phyloP scores from a whole-genome alignment of 805 yeast genomes.

The Helenozyma rhizophorensis region DNA sequence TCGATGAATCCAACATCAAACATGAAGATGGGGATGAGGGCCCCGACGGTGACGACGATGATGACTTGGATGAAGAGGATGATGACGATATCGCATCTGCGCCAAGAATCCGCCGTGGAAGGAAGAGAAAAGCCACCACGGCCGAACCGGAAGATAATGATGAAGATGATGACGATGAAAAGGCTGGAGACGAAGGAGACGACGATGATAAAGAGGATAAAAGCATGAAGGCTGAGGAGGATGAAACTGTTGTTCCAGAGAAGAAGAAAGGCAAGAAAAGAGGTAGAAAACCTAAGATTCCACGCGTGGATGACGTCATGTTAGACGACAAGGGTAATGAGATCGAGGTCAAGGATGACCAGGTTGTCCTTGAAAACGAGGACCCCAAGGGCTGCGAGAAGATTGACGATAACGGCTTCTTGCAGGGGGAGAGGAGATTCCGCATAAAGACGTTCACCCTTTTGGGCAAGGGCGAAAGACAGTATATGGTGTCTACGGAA shows the following conservation, averaged over 20 bases:
- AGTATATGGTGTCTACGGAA: slow-evolving; percentile 90
- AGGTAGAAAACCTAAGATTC: slow-evolving; percentile 37
- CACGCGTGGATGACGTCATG: slow-evolving; percentile 35
- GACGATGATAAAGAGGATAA: slow-evolving; percentile 3
- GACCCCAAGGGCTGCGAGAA: slow-evolving; percentile 79
- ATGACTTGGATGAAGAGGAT: slow-evolving; percentile 13
- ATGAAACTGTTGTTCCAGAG: slow-evolving; percentile 19
- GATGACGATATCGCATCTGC: slow-evolving; percentile 14
- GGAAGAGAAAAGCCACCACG: slow-evolving; percentile 14
- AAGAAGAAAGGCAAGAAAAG: slow-evolving; percentile 25
- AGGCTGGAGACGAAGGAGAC: neutral
- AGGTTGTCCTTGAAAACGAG: slow-evolving; percentile 61
- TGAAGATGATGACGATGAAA: slow-evolving; percentile 1
- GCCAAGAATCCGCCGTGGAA: slow-evolving; percentile 8
- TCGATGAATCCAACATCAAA: slow-evolving; percentile 14
- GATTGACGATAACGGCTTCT: slow-evolving; percentile 60
- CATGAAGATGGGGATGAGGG: slow-evolving; percentile 13
- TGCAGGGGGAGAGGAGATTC: slow-evolving; percentile 70
- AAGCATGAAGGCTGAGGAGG: slow-evolving; percentile 3
- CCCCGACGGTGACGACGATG: slow-evolving; percentile 13
- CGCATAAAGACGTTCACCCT: slow-evolving; percentile 67
- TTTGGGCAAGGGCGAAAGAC: slow-evolving; percentile 59
- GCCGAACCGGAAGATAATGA: slow-evolving; percentile 14
- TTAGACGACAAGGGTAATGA: slow-evolving; percentile 69
- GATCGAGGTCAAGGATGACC: slow-evolving; percentile 64